These are phyloP conservation scores for Verticillium tricorpus DNA, from an alignment of 2,329 filamentous ascomycete genomes.

Conservation along the genomic window DNA sequence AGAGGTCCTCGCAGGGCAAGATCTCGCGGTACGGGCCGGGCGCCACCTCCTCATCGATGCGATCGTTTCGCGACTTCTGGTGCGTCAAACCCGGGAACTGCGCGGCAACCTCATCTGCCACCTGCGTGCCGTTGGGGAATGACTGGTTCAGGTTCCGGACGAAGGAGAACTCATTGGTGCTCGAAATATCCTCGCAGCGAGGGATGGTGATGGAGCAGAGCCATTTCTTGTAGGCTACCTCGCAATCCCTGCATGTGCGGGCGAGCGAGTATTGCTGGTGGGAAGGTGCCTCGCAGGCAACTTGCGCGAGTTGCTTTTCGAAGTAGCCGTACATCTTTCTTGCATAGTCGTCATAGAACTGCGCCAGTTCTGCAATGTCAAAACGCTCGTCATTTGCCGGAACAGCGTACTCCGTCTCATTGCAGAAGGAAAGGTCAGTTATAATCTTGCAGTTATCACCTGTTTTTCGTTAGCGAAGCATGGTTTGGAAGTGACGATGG, in stretches of 20 bases:
- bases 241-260: constrained; percentile 71
- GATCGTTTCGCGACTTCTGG: constrained; percentile 61
- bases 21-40: constrained; percentile 95
- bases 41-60: constrained; percentile 66
- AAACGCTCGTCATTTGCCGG: constrained; percentile 69
- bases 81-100: constrained; percentile 28
- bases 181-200: constrained; percentile 80
- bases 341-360: constrained; percentile 76
- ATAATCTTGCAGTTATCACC: constrained; percentile 82
- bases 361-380: constrained; percentile 54
- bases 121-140: constrained; percentile 64
- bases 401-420: constrained; percentile 84
- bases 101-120: constrained; percentile 33
- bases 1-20: constrained; percentile 81
- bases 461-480: constrained; percentile 19
- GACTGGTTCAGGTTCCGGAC: constrained; percentile 65
- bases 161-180: constrained; percentile 34
- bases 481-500: not conserved
- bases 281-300: constrained; percentile 73
- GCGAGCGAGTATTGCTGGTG: constrained; percentile 79
- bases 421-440: constrained; percentile 83
- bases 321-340: constrained; percentile 69
- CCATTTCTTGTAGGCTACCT: constrained; percentile 83
- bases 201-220: constrained; percentile 91
- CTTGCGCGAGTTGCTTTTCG: constrained; percentile 73